Percentiles rank a stretch among this genome's conserved stretches.
phyloP scores from a whole-genome alignment of 139 green algal species.

The Micractinium sp. region DNA sequence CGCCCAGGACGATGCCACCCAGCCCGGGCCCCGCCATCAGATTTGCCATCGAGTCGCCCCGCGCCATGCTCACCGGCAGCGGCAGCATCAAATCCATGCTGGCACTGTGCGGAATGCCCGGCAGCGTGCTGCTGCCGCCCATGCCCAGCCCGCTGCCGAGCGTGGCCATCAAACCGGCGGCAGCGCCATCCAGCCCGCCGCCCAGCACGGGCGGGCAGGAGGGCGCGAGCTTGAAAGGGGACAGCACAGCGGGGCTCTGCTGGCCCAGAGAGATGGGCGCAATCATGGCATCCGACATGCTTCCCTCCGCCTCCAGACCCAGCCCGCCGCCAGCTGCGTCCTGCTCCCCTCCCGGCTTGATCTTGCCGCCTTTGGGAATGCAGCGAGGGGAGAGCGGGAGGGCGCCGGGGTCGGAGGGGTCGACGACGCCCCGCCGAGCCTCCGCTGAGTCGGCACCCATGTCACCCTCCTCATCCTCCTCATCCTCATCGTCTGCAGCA shows the following conservation, averaged over 20 bases:
- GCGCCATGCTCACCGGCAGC: constrained; percentile 3
- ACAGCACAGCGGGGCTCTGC: constrained; percentile 25
- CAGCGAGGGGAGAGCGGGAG: constrained; percentile 20
- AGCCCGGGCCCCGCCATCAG: background rate
- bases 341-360: constrained; percentile 6
- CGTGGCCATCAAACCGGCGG: background rate
- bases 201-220: background rate
- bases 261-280: background rate
- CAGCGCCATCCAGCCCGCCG: constrained; percentile 1
- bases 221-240: background rate
- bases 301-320: background rate
- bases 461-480: constrained; percentile 12
- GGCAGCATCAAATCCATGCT: constrained; percentile 18
- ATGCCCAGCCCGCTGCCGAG: background rate
- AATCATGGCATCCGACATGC: constrained; percentile 17
- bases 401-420: background rate
- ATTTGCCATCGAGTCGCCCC: background rate
- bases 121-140: background rate
- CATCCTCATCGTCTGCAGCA: background rate
- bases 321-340: background rate
- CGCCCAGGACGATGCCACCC: background rate
- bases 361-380: constrained; percentile 15
- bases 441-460: constrained; percentile 10
- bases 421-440: background rate
- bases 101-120: constrained; percentile 1